phyloP scores from a whole-genome alignment of 306 rosid genomes.

The Lithocarpus polystachyus region DNA sequence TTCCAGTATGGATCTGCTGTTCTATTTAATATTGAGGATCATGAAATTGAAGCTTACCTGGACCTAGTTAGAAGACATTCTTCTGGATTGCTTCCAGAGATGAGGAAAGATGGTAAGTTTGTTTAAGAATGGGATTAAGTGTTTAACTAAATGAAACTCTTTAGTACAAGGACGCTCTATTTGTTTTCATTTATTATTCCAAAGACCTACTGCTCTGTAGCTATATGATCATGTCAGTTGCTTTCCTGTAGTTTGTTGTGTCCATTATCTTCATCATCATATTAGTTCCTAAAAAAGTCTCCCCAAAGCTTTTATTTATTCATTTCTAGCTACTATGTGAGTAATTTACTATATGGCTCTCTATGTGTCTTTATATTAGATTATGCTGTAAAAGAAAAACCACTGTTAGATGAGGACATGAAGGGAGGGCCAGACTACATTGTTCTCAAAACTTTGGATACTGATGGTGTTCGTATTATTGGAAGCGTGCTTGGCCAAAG shows the following conservation, averaged over 20 bases:
- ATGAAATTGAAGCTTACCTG: constrained; percentile 73
- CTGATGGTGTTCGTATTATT: constrained; percentile 83
- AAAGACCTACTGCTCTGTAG: neutral
- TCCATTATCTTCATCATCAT: neutral
- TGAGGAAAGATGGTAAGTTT: constrained; percentile 81
- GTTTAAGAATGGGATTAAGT: neutral
- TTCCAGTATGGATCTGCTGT: constrained; percentile 94
- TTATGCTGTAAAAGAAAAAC: constrained; percentile 90
- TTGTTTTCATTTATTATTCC: neutral
- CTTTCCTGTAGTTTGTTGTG: neutral
- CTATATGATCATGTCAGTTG: neutral
- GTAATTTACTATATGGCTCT: neutral
- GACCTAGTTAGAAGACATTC: constrained; percentile 76
- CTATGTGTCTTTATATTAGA: constrained; percentile 38
- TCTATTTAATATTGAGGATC: constrained; percentile 84
- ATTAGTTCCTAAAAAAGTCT: neutral
- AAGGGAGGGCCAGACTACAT: constrained; percentile 89
- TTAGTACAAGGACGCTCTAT: neutral
- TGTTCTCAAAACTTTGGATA: constrained; percentile 77
- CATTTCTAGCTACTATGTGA: neutral
- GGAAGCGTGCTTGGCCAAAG: constrained; percentile 98
- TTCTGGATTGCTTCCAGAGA: constrained; percentile 81
- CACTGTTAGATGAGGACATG: constrained; percentile 73
- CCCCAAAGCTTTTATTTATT: neutral
- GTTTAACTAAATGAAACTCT: neutral